Evolutionary conservation across 768 basidiomycete species (phyloP).

Genomic region (Naganishia antarctica): DNA sequence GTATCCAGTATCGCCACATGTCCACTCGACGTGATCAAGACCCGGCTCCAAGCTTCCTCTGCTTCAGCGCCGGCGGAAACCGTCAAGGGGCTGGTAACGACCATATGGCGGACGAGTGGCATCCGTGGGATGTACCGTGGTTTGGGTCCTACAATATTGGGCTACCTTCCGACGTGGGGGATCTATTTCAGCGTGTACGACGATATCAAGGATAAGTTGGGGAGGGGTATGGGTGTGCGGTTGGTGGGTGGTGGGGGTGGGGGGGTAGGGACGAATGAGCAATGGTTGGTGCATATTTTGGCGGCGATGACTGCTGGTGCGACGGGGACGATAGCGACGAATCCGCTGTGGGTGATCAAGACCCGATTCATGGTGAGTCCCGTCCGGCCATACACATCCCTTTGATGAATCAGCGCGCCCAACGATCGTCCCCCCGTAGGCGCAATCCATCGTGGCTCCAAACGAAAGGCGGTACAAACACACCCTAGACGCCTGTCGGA

Average conservation of each 20-base stretch:
- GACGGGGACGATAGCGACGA: slow-evolving; percentile 85
- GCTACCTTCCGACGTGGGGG: slow-evolving; percentile 98
- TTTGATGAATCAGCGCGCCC: not conserved
- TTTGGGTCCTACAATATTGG: slow-evolving; percentile 91
- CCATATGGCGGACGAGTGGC: slow-evolving; percentile 64
- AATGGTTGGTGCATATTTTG: slow-evolving; percentile 61
- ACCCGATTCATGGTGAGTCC: slow-evolving; percentile 94
- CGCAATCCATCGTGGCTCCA: slow-evolving; percentile 57
- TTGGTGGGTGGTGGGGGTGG: not conserved
- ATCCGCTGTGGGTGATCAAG: slow-evolving; percentile 98
- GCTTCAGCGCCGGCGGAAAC: slow-evolving; percentile 73
- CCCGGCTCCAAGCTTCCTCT: slow-evolving; percentile 89
- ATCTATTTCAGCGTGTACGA: slow-evolving; percentile 99
- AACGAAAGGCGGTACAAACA: slow-evolving; percentile 76
- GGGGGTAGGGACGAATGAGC: slow-evolving; percentile 21
- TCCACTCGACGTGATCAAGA: slow-evolving; percentile 96
- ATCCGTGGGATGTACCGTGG: slow-evolving; percentile 89
- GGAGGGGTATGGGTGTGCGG: not conserved
- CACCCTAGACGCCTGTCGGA: slow-evolving; percentile 79
- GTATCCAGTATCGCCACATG: slow-evolving; percentile 90
- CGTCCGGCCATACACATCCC: too few relatives aligned
- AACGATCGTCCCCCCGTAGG: slow-evolving; percentile 61
- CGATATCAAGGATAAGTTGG: slow-evolving; percentile 75
- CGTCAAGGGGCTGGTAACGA: slow-evolving; percentile 60
- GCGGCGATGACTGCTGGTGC: slow-evolving; percentile 97